Conservation (phyloP, 2,329 filamentous ascomycete species). For the Salinomyces thailandicus region DNA sequence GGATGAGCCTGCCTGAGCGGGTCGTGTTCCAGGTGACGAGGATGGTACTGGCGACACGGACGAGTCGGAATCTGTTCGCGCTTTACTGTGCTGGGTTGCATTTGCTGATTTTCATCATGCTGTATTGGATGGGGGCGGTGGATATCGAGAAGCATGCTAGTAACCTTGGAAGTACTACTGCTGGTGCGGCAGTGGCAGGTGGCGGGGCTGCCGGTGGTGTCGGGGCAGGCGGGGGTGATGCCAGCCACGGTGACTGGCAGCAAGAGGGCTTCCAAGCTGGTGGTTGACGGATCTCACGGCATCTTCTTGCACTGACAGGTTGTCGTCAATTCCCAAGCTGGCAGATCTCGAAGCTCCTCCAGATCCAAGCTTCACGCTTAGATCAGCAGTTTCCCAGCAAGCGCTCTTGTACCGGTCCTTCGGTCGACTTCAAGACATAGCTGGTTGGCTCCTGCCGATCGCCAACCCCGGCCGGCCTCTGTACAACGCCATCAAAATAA, state of each 20-base stretch:
- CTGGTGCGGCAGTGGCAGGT: conserved; percentile 20
- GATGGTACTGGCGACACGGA: conserved; percentile 80
- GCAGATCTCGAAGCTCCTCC: too few relatives aligned
- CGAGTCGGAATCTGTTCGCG: conserved; percentile 87
- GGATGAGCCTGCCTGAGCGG: conserved; percentile 85
- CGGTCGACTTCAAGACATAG: neutral
- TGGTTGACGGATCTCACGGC: too few relatives aligned
- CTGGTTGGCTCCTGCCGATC: neutral
- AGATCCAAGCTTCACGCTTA: too few relatives aligned
- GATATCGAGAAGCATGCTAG: conserved; percentile 54
- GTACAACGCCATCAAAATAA: neutral
- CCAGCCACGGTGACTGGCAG: conserved; percentile 25
- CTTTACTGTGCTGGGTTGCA: conserved; percentile 84
- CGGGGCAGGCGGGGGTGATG: conserved; percentile 14
- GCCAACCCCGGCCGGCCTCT: too few relatives aligned
- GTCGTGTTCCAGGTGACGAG: conserved; percentile 83
- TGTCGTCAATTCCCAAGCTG: too few relatives aligned
- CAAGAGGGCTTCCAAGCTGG: conserved; percentile 19
- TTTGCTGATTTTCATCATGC: conserved; percentile 70
- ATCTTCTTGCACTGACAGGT: too few relatives aligned
- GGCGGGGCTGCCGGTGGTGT: conserved; percentile 20
- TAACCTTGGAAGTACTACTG: conserved; percentile 39
- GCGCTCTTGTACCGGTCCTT: neutral
- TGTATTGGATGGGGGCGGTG: conserved; percentile 70
- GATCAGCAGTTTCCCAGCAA: conserved; percentile 3